Base-by-base conservation (phyloP, 2,329 filamentous ascomycete genomes). In the Didymella arachidicola region DNA sequence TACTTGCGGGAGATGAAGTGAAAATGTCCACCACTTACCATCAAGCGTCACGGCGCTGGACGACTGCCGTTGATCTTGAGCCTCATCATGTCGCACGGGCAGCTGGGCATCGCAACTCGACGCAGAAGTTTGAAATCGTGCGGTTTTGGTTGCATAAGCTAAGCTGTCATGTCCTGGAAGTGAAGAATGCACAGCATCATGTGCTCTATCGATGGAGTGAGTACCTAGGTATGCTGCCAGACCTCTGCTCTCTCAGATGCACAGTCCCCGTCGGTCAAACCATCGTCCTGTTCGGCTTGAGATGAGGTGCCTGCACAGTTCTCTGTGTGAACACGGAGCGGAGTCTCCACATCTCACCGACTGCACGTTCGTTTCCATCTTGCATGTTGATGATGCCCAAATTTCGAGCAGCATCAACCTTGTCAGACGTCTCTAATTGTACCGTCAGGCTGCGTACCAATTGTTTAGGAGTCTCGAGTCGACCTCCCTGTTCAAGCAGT, bases 1-100 rank as follows among this genome's bases (percentile, higher is more conserved):
- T 56, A 61, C 63, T 54, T 50, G 56, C 52, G 19, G 60, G 46
- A 56, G 36, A 48, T 53, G 38, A 42, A 54, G 57, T 49, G 53
- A 42, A 27, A 57, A 54, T 55, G 53, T 57, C 50, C 50, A 52
- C 57, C 22, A 30, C 53, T 64, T 53, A 51, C 52, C 42, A 53
- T 18, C 45, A 22, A 54, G 36, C 19, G 10, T 36, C 41, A 7
- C 48, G 32, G 34, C 49, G 39, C 30, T 53, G 53, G 52, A 53
- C 38, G 14, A 64, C 38, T 16, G 63, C 52, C 16, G 5, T 7
- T 34, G 6, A 19, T 12, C 11, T 26, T 22, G 39, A 39, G 12
- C 12, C 34, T 43, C 10, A 19, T 19, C 34, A 29, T 41, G 34
- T 32, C 36, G 19, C n/a, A 39, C 14, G 12, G 12, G 46, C 14